A percentile compares a stretch with the other conserved stretches of the same genome.
phyloP scores from a whole-genome alignment of 257 asterid genomes.

The Gentiana macrophylla region DNA sequence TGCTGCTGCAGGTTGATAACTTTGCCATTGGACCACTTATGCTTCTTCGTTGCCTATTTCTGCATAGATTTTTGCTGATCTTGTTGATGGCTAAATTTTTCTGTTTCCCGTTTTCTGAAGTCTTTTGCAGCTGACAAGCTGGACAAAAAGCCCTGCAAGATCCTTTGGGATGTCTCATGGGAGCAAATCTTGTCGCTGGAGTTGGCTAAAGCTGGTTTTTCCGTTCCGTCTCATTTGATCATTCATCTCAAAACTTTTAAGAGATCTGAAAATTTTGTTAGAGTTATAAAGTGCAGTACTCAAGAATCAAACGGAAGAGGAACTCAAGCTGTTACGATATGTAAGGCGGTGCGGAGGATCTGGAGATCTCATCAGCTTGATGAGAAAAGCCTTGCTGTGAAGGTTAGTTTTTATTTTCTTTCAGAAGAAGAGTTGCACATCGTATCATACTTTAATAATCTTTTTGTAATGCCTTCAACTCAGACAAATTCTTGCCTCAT shows the following conservation, averaged over 20 bases:
- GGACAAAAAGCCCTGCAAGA: constrained; percentile 92
- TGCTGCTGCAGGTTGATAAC: constrained; percentile 73
- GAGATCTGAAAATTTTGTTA: constrained; percentile 81
- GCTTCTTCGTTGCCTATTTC: background rate
- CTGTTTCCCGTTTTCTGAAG: constrained; percentile 30
- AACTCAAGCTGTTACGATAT: constrained; percentile 72
- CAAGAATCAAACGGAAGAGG: constrained; percentile 56
- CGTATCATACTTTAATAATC: constrained; percentile 4
- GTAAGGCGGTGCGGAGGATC: constrained; percentile 55
- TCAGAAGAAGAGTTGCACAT: background rate
- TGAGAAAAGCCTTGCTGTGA: constrained; percentile 19
- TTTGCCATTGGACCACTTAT: constrained; percentile 6
- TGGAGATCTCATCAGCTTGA: constrained; percentile 58
- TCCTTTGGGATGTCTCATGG: constrained; percentile 98
- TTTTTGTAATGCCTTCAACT: constrained; percentile 18
- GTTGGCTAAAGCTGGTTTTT: constrained; percentile 83
- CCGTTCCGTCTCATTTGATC: constrained; percentile 68
- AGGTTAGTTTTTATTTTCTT: constrained; percentile 30
- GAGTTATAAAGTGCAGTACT: constrained; percentile 76
- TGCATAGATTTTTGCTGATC: too few relatives aligned
- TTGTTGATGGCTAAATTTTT: background rate
- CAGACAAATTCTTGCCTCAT: constrained; percentile 32
- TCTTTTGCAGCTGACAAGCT: constrained; percentile 61
- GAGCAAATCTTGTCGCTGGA: constrained; percentile 81
- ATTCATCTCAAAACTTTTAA: constrained; percentile 70